Conservation (phyloP, 345 rosid species). For the Eucalyptus erythrocorys region DNA sequence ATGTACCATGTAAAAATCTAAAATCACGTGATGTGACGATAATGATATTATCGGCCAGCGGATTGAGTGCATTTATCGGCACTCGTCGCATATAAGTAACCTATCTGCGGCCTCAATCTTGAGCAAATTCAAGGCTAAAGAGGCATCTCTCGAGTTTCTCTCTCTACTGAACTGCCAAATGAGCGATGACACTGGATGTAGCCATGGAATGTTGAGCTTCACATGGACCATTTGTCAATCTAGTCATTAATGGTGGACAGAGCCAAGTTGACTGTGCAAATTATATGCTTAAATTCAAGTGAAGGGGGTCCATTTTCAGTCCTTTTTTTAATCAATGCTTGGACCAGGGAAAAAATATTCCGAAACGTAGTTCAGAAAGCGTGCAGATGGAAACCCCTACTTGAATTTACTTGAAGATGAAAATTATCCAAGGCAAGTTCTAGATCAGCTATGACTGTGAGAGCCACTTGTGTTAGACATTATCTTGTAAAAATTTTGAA, state of each 20-base stretch:
- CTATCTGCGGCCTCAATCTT: background rate
- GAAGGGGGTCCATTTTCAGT: background rate
- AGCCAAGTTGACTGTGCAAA: rapidly evolving
- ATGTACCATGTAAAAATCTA: background rate
- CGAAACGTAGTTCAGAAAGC: background rate
- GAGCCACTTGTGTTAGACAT: background rate
- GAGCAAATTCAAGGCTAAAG: background rate
- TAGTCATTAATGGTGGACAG: background rate
- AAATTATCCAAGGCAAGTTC: background rate
- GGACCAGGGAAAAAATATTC: background rate
- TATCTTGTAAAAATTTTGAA: background rate
- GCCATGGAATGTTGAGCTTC: background rate
- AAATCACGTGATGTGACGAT: background rate
- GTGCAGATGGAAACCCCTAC: background rate
- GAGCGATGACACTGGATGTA: background rate
- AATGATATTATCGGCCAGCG: background rate
- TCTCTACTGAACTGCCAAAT: background rate
- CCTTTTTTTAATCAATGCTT: background rate
- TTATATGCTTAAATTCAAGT: background rate
- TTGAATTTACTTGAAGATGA: background rate
- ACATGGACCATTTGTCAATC: background rate
- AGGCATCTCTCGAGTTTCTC: background rate
- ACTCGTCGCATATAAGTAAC: background rate
- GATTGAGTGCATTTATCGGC: rapidly evolving
- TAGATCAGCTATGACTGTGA: background rate